phyloP scores from a whole-genome alignment of 1,284 basidiomycete genomes.

The Irpex sp. region DNA sequence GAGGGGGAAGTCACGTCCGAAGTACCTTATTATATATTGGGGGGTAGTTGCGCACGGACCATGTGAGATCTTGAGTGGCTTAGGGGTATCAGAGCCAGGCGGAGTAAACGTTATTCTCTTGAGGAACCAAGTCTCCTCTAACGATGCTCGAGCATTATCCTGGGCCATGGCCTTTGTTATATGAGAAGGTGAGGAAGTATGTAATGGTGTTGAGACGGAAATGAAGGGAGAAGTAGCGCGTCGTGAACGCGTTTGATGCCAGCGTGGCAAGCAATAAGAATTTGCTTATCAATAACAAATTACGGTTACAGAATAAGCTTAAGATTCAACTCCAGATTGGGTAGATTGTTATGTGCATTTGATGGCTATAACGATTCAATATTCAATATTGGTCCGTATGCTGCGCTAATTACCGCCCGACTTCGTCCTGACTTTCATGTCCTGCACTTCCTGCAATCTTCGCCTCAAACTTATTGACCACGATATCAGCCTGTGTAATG shows the following conservation, averaged over 20 bases:
- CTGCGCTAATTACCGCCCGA: no score
- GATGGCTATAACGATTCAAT: not conserved
- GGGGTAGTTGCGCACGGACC: no score
- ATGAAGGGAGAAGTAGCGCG: not conserved
- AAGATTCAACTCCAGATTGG: not conserved
- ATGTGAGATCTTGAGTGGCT: constrained; percentile 54
- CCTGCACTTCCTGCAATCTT: no score
- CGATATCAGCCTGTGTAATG: not conserved
- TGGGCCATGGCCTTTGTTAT: not conserved
- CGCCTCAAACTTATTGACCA: no score
- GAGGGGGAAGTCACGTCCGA: no score
- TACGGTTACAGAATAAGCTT: not conserved
- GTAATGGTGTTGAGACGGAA: not conserved
- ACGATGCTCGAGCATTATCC: constrained; percentile 12
- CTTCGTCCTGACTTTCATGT: not conserved
- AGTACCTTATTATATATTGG: no score
- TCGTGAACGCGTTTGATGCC: not conserved
- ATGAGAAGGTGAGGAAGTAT: not conserved
- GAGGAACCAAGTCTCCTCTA: constrained; percentile 72
- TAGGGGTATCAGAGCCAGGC: constrained; percentile 30
- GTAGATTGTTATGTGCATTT: not conserved
- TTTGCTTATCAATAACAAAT: not conserved
- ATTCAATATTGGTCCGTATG: not conserved
- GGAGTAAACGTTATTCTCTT: constrained; percentile 59
- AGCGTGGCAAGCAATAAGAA: not conserved